Evolutionary conservation across 768 basidiomycete species (phyloP).

Genomic region (Cantharellus anzutake): DNA sequence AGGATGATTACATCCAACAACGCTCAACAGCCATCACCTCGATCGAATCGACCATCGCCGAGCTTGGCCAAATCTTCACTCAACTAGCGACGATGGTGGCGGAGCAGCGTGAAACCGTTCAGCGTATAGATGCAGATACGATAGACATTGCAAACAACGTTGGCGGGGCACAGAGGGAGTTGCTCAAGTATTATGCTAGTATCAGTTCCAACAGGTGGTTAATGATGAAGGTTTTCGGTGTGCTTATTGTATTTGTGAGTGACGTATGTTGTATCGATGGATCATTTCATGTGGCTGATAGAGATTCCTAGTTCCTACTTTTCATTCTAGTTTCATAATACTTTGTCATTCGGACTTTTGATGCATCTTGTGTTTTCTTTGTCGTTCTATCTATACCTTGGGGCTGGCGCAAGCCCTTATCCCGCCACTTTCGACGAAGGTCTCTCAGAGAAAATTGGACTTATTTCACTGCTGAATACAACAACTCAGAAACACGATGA

Average conservation of each 20-base stretch:
- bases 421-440: no score
- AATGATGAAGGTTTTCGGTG: slow-evolving; percentile 94
- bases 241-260: slow-evolving; percentile 91
- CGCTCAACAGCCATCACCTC: slow-evolving; percentile 95
- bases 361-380: no score
- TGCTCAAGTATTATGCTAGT: slow-evolving; percentile 85
- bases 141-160: slow-evolving; percentile 94
- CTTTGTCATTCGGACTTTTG: no score
- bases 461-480: no score
- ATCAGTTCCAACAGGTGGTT: slow-evolving; percentile 94
- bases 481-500: no score
- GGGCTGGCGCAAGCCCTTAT: no score
- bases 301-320: slow-evolving; percentile 44
- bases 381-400: no score
- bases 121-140: slow-evolving; percentile 95
- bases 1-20: slow-evolving; percentile 92
- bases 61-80: slow-evolving; percentile 92
- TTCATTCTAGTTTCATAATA: slow-evolving; percentile 79
- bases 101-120: slow-evolving; percentile 94
- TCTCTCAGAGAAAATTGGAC: no score
- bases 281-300: background rate
- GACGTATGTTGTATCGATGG: background rate
- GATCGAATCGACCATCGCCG: slow-evolving; percentile 96
- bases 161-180: slow-evolving; percentile 73
- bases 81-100: slow-evolving; percentile 97